phyloP scores from a whole-genome alignment of 176 grass and related monocot genomes.

The Stipa capillata region DNA sequence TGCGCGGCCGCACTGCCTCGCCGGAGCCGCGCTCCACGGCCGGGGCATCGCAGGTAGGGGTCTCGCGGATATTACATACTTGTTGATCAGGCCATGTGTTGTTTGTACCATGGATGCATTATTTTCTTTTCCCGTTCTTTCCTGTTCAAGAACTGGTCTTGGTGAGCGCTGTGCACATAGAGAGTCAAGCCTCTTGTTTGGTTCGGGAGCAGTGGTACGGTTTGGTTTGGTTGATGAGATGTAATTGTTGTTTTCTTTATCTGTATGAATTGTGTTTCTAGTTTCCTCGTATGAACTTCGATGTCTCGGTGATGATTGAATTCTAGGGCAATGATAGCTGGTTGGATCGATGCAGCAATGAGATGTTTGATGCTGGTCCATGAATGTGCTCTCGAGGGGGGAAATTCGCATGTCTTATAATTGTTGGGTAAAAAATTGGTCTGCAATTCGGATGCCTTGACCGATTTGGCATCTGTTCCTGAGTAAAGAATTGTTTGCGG shows the following conservation, averaged over 20 bases:
- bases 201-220: neutral
- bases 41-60: conserved; percentile 16
- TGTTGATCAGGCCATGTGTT: conserved; percentile 27
- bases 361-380: neutral
- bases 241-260: neutral
- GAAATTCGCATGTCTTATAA: too few relatives aligned
- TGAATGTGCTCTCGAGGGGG: too few relatives aligned
- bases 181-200: neutral
- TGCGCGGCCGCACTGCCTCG: conserved; percentile 7
- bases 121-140: too few relatives aligned
- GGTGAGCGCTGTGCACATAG: neutral
- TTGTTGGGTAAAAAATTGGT: neutral
- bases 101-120: too few relatives aligned
- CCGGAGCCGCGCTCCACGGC: neutral
- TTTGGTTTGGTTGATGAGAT: neutral
- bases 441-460: neutral
- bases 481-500: neutral
- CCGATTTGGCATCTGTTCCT: neutral
- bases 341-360: neutral
- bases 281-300: neutral
- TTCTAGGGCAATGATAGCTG: neutral
- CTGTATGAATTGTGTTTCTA: neutral
- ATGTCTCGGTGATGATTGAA: neutral
- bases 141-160: neutral
- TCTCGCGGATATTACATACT: neutral